Base-by-base conservation (phyloP, 495 filamentous ascomycete genomes). In the Astrothelium subdiscretum region DNA sequence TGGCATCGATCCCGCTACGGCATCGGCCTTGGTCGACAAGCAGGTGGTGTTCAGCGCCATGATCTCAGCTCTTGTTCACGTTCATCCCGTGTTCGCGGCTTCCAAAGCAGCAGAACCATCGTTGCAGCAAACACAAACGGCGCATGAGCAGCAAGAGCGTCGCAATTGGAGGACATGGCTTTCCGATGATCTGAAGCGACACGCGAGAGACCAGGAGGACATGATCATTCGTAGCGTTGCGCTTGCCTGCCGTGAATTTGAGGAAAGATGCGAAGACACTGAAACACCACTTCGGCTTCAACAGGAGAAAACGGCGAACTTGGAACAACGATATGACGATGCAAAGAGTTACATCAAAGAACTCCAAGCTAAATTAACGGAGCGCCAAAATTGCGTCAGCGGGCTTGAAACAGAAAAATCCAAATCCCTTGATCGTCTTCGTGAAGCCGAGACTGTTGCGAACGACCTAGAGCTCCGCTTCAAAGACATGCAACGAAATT, bases 181-280 rank as follows among this genome's bases (percentile, higher is more conserved):
- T 61, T 27, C 57, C 32, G 27, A 48, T 52, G 59, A 42, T 8
- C 24, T 61, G 3, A 10, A 44, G 32, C 35, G 35, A 15, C 35
- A 38, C 12, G 61, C 52, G 13, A 60, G 27, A 35, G 69, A 67
- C 27, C 72, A 74, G 26, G 73, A 78, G 13, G 70, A 79, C 15
- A 66, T 62, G 27, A 69, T 83, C 29, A 70, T 83, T 26, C 73
- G 73, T 26, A 78, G 75, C 38, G 72, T 85, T 6, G 77, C 77
- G 44, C 73, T 78, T 18, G 72, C 79, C 20, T 85, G 82, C 64
- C 73, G 74, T 20, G 80, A 85, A 52, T 73, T 85, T 4, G 83
- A 86, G 62, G 71, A 72, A 57, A 76, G 83, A 20, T 85, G 82
- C 60, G 70, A 74, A 10, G 73, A 76, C 35, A 72, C 76, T 1